Conservation (phyloP, 2,329 filamentous ascomycete species). For the Trichoderma semiorbis region DNA sequence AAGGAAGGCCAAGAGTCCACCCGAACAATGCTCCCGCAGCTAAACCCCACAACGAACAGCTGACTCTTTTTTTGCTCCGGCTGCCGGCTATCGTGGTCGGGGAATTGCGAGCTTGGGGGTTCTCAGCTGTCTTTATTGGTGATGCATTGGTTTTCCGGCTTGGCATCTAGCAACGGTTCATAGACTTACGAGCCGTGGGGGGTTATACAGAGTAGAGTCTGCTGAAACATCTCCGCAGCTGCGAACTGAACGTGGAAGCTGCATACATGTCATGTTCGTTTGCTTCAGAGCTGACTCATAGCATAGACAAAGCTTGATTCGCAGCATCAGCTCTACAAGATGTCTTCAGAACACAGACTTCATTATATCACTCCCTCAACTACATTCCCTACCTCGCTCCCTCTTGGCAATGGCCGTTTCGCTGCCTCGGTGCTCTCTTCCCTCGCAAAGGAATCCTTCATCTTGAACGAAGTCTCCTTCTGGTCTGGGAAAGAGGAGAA, state of each 20-base stretch:
- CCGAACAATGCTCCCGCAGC: constrained; percentile 5
- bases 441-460: background rate
- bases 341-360: constrained; percentile 15
- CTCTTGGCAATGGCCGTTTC: constrained; percentile 15
- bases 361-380: constrained; percentile 8
- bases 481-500: constrained; percentile 7
- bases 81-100: background rate
- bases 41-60: constrained; percentile 4
- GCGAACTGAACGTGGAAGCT: background rate
- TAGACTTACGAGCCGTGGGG: background rate
- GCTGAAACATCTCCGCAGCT: background rate
- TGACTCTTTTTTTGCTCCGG: constrained; percentile 3
- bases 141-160: background rate
- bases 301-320: background rate
- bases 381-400: constrained; percentile 10
- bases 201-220: background rate
- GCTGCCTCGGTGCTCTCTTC: constrained; percentile 15
- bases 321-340: background rate
- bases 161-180: background rate
- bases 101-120: background rate
- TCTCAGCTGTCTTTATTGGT: background rate
- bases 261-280: background rate
- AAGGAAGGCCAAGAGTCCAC: background rate
- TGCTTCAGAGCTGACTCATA: background rate
- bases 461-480: constrained; percentile 17